Evolutionary conservation across 129 eudicot species (phyloP).

Genomic region (Artemisia tridentata): DNA sequence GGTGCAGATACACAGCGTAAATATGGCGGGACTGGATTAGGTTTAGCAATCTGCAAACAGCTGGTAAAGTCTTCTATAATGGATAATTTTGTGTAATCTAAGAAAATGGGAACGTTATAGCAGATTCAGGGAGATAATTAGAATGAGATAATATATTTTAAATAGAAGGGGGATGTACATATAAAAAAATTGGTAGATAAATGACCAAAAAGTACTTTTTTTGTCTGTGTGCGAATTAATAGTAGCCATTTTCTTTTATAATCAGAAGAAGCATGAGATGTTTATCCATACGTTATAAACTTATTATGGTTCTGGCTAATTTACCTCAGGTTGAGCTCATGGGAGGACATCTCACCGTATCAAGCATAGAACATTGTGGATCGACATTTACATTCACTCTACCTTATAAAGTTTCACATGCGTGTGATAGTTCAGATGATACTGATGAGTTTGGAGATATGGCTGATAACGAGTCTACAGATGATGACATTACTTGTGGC

Average conservation of each 20-base stretch:
- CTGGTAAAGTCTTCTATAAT: conserved; percentile 47
- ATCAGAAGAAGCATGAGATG: background rate
- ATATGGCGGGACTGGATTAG: conserved; percentile 99
- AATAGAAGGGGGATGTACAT: too few relatives aligned
- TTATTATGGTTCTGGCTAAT: background rate
- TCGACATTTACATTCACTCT: conserved; percentile 79
- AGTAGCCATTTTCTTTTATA: too few relatives aligned
- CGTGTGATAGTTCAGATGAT: conserved; percentile 72
- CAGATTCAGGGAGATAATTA: too few relatives aligned
- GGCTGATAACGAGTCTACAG: conserved; percentile 51
- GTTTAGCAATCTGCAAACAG: conserved; percentile 95
- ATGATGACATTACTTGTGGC: conserved; percentile 64
- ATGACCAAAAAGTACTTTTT: too few relatives aligned
- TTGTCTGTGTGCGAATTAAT: too few relatives aligned
- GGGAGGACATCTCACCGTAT: conserved; percentile 91
- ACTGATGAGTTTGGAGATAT: conserved; percentile 70
- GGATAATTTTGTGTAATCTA: background rate
- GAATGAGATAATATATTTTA: too few relatives aligned
- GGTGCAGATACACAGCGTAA: conserved; percentile 90
- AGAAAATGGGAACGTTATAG: background rate
- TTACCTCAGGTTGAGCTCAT: conserved; percentile 75
- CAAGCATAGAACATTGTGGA: conserved; percentile 72
- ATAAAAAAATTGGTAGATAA: too few relatives aligned
- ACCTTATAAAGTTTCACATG: conserved; percentile 66
- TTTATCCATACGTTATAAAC: background rate